phyloP scores from a whole-genome alignment of 2,329 filamentous ascomycete species.

The Aschersonia sp. region DNA sequence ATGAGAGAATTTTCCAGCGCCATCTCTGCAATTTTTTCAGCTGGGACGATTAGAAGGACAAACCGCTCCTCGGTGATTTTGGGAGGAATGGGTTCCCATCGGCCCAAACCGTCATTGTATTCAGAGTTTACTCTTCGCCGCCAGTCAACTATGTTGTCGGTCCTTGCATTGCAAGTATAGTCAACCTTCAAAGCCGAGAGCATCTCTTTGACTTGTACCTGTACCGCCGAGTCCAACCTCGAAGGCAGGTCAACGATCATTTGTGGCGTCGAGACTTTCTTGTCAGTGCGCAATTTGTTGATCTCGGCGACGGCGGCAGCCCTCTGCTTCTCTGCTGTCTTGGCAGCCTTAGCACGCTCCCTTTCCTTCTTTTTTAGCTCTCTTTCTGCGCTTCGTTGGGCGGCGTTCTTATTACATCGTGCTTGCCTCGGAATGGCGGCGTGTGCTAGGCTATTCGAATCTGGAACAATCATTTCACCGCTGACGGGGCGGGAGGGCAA shows the following conservation, averaged over 20 bases:
- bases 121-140: slow-evolving; percentile 48
- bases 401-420: neutral
- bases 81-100: slow-evolving; percentile 48
- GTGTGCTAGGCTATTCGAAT: too few species aligned
- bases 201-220: slow-evolving; percentile 31
- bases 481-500: too few species aligned
- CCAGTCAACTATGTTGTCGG: slow-evolving; percentile 48
- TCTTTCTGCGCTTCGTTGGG: slow-evolving; percentile 8
- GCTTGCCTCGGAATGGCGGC: neutral
- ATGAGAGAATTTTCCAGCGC: slow-evolving; percentile 38
- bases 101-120: slow-evolving; percentile 44
- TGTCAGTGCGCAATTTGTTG: slow-evolving; percentile 59
- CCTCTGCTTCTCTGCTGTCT: slow-evolving; percentile 45
- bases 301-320: slow-evolving; percentile 54
- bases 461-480: too few species aligned
- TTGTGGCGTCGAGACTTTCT: slow-evolving; percentile 56
- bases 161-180: slow-evolving; percentile 25
- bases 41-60: slow-evolving; percentile 45
- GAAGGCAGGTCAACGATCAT: slow-evolving; percentile 62
- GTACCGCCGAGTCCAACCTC: slow-evolving; percentile 32
- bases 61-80: slow-evolving; percentile 43
- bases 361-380: slow-evolving; percentile 41
- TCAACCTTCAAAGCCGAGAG: slow-evolving; percentile 35
- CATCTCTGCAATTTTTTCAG: slow-evolving; percentile 51
- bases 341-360: slow-evolving; percentile 45